Evolutionary conservation across 2,329 filamentous ascomycete genomes (phyloP), one percentile per base, ranked within the genome.

Genomic region (Colletotrichum camelliae): DNA sequence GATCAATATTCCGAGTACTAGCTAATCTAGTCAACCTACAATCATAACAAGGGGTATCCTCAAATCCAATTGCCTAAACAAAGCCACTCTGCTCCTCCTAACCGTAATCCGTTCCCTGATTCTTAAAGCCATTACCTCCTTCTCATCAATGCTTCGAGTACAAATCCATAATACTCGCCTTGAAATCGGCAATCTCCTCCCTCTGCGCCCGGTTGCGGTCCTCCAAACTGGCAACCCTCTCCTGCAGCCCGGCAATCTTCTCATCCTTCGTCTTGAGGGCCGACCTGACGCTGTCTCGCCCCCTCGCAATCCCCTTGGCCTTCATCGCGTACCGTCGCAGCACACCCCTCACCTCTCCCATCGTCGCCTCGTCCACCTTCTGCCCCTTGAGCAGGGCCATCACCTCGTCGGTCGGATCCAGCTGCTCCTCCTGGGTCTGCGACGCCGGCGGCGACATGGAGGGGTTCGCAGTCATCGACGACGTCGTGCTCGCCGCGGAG

Each of bases 201-300:
- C 80, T 79, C 31, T 85, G 79, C 67, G 81, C 74, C 70, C 73
- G 76, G 9, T 83, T 80, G 72, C 81, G 79, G 29, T 84, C 84
- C 81, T 89, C 86, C n/a, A 89, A 79, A 18, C 81, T 82, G 9
- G 79, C 79, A 6, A 88, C 79, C 35, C 81, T 80, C 52, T 80
- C 81, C 79, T 87, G 83, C 69, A 89, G 75, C 68, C 78, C 77
- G 5, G 82, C 82, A 57, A 85, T 83, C 67, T 80, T 82, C n/a
- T 80, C 80, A 35, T 96, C 93, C 77, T 92, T 93, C 6, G 88
- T 87, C 80, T 91, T 92, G 39, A 95, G 80, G 5, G 89, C 90
- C 10, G 90, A 82, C n/a, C 94, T 86, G 5, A 90, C 89, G 8
- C 93, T 89, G 75, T 96, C 94, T 4, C 94, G 87, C 1, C 93